Conservation (phyloP, 106 monocot species). For the Dendrobium nobile region DNA sequence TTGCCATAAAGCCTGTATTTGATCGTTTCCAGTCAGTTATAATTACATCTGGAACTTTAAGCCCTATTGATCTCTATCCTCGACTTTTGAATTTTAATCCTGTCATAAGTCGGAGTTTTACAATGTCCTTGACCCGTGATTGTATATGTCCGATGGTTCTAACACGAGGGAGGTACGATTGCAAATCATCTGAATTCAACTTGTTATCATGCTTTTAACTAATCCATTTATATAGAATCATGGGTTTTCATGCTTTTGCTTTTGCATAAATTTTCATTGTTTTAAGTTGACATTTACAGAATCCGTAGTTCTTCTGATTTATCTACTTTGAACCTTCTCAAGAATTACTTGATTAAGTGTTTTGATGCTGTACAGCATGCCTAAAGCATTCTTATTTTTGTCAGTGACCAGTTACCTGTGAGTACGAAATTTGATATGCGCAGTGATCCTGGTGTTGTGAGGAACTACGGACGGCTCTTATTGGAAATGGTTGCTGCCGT, state of each 20-base stretch:
- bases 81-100: slow-evolving; percentile 93
- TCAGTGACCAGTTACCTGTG: slow-evolving; percentile 95
- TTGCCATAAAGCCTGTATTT: slow-evolving; percentile 95
- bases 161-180: slow-evolving; percentile 89
- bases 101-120: slow-evolving; percentile 92
- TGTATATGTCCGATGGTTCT: slow-evolving; percentile 99
- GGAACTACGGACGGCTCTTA: slow-evolving; percentile 88
- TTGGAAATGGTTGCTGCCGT: slow-evolving; percentile 94
- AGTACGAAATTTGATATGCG: slow-evolving; percentile 99
- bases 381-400: slow-evolving; percentile 7
- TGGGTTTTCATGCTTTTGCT: not conserved
- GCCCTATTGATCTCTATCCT: slow-evolving; percentile 97
- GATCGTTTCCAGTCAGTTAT: slow-evolving; percentile 95
- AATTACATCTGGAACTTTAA: slow-evolving; percentile 96
- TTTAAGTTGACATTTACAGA: not conserved
- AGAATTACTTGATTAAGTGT: not conserved
- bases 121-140: slow-evolving; percentile 95
- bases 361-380: not conserved
- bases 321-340: not conserved
- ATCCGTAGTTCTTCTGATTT: not conserved
- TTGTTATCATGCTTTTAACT: not conserved
- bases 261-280: not conserved
- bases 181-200: not conserved
- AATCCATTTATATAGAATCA: not conserved
- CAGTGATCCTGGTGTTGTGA: slow-evolving; percentile 98